Conservation (phyloP, 345 rosid species). For the Eucalyptus dawsonii region DNA sequence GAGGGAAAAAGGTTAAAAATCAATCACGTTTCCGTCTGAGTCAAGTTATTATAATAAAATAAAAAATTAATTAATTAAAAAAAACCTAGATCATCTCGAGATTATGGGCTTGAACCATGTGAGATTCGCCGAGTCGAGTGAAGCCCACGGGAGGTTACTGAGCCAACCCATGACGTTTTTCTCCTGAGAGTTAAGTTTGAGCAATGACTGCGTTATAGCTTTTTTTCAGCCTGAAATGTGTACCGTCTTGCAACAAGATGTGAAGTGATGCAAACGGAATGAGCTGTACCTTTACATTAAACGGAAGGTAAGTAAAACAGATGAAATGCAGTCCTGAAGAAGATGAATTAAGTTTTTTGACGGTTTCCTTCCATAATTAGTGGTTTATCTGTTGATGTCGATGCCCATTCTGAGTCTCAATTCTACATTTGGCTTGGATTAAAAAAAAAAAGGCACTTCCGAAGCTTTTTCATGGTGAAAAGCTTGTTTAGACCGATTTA, state of each 20-base stretch:
- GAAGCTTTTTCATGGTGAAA: no score
- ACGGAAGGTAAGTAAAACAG: background rate
- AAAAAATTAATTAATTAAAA: no score
- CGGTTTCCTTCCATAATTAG: background rate
- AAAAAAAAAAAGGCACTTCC: background rate
- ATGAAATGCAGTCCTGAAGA: background rate
- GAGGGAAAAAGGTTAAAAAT: background rate
- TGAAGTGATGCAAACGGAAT: background rate
- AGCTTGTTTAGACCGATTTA: background rate
- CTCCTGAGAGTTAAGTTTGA: background rate
- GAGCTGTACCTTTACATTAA: background rate
- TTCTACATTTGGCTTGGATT: background rate
- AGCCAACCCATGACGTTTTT: background rate
- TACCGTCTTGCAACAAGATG: background rate
- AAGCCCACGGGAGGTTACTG: background rate
- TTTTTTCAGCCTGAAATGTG: background rate
- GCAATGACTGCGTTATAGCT: background rate
- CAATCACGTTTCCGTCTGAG: background rate
- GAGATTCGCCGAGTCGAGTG: background rate
- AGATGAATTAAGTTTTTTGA: background rate
- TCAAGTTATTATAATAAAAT: no score
- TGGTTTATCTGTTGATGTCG: background rate
- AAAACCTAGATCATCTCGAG: background rate
- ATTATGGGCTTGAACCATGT: background rate
- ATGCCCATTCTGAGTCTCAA: background rate